Percentiles rank a stretch among this genome's conserved stretches.
Evolutionary conservation across 2,329 filamentous ascomycete genomes (phyloP).

Genomic region (Diaporthe sp.): DNA sequence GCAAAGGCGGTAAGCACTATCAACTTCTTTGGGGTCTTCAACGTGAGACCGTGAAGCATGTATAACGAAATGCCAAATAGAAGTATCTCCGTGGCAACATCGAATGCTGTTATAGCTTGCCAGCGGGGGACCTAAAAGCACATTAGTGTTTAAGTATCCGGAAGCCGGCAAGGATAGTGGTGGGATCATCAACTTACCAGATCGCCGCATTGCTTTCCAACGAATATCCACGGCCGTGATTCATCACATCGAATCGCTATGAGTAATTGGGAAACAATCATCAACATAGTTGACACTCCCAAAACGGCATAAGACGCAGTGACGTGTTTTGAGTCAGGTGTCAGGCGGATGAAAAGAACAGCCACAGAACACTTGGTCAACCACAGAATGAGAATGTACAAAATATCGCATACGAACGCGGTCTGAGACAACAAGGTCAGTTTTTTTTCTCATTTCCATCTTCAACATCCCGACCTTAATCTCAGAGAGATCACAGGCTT

Average conservation of each 20-base stretch:
- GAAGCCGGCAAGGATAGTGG: background rate
- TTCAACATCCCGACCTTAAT: no score
- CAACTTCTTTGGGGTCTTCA: constrained; percentile 52
- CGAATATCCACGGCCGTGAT: constrained; percentile 51
- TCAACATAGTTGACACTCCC: constrained; percentile 51
- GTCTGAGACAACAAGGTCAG: constrained; percentile 42
- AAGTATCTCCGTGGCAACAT: constrained; percentile 53
- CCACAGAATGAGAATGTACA: constrained; percentile 56
- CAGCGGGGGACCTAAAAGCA: constrained; percentile 51
- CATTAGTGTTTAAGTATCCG: background rate
- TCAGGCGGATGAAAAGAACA: constrained; percentile 58
- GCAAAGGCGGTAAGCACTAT: constrained; percentile 55
- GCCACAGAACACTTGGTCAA: constrained; percentile 58
- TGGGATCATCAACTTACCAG: constrained; percentile 47
- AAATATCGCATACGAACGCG: constrained; percentile 55
- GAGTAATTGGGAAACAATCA: constrained; percentile 54
- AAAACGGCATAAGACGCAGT: constrained; percentile 51
- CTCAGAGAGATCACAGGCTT: no score
- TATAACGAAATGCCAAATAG: constrained; percentile 52
- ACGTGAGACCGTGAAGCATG: constrained; percentile 54
- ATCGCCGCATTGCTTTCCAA: constrained; percentile 45
- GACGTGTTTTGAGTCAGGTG: constrained; percentile 55
- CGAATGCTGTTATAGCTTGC: constrained; percentile 53
- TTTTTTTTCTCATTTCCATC: background rate
- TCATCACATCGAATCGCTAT: constrained; percentile 56